These are phyloP conservation scores for Adansonia digitata DNA, from an alignment of 345 rosid genomes.

Conservation along the genomic window DNA sequence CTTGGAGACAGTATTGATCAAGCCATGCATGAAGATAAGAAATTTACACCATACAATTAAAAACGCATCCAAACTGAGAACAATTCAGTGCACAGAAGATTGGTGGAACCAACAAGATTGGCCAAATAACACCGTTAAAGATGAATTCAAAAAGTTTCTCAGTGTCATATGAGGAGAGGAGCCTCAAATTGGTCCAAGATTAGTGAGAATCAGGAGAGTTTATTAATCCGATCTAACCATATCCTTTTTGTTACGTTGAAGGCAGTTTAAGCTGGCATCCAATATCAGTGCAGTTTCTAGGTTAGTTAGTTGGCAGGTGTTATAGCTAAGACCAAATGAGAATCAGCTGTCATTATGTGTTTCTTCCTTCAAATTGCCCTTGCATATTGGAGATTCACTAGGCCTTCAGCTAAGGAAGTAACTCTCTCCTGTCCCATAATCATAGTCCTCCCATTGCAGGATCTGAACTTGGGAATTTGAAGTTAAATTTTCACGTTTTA, in stretches of 20 bases:
- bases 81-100: conserved; percentile 1
- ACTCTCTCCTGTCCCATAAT: background rate
- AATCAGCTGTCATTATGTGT: background rate
- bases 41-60: background rate
- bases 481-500: background rate
- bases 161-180: background rate
- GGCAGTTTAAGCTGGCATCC: background rate
- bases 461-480: background rate
- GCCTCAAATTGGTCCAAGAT: background rate
- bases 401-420: background rate
- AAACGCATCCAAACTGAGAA: background rate
- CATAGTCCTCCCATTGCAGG: background rate
- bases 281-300: no score
- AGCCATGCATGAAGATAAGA: background rate
- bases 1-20: conserved; percentile 1
- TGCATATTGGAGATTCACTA: background rate
- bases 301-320: background rate
- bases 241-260: background rate
- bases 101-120: conserved; percentile 14
- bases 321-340: background rate
- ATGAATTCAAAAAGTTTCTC: background rate
- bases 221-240: background rate
- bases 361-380: background rate
- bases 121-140: background rate
- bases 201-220: background rate